Evolutionary conservation across 768 basidiomycete genomes (phyloP).

Genomic region (Agrocybe pediades): DNA sequence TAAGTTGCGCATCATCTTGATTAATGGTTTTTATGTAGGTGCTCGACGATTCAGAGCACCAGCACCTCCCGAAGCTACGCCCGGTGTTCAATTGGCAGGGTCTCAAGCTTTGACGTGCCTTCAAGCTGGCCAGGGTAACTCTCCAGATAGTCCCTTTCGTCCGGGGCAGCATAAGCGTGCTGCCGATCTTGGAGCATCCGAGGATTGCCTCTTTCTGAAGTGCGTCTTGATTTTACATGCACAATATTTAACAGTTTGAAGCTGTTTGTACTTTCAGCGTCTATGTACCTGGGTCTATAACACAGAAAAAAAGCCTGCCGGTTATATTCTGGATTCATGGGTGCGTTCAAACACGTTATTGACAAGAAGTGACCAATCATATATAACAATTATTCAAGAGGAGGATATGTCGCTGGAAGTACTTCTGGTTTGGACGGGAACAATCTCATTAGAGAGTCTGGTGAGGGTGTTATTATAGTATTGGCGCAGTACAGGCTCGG

Average conservation of each 20-base stretch:
- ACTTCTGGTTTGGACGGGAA: constrained; percentile 32
- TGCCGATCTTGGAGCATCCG: constrained; percentile 18
- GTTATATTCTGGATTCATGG: constrained; percentile 48
- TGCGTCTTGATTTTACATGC: constrained; percentile 11
- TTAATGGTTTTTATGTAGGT: constrained; percentile 28
- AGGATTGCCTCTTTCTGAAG: constrained; percentile 46
- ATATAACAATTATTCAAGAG: constrained; percentile 14
- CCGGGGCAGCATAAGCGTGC: neutral
- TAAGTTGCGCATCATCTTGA: neutral
- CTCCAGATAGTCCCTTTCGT: constrained; percentile 35
- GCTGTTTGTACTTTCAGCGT: constrained; percentile 25
- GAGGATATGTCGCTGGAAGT: constrained; percentile 33
- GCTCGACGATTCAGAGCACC: constrained; percentile 37
- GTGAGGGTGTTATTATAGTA: constrained; percentile 37
- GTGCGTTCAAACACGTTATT: constrained; percentile 17
- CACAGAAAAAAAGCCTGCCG: constrained; percentile 29
- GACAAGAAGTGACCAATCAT: neutral
- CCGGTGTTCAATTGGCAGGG: constrained; percentile 33
- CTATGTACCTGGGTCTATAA: constrained; percentile 32
- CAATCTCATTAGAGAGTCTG: constrained; percentile 35
- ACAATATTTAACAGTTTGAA: neutral
- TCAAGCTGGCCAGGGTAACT: constrained; percentile 24
- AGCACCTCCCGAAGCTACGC: constrained; percentile 23
- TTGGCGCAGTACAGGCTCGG: constrained; percentile 46
- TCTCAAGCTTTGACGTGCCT: constrained; percentile 32